These are phyloP conservation scores for Colletotrichum camelliae DNA, from an alignment of 2,329 filamentous ascomycete species.

Conservation along the genomic window DNA sequence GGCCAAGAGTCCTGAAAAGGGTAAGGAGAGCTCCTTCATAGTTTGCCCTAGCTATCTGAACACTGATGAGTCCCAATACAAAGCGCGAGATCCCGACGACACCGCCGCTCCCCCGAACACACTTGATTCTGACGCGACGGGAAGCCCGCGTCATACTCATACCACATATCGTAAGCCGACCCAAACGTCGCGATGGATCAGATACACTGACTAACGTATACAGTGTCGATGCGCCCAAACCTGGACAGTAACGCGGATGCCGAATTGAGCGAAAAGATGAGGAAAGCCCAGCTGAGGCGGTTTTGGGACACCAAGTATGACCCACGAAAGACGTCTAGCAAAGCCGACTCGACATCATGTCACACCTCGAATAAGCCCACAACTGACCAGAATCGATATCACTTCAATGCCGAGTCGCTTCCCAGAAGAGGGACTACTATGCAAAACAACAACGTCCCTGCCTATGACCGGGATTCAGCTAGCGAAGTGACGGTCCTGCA, in stretches of 20 bases:
- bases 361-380: background rate
- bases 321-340: slow-evolving; percentile 4
- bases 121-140: background rate
- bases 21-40: background rate
- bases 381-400: background rate
- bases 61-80: background rate
- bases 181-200: too few species aligned
- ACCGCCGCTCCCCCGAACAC: background rate
- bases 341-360: background rate
- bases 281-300: background rate
- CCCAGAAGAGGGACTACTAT: background rate
- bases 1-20: slow-evolving; percentile 22
- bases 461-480: background rate
- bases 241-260: slow-evolving; percentile 9
- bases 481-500: background rate
- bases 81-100: background rate
- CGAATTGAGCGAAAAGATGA: slow-evolving; percentile 9
- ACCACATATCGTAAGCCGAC: background rate
- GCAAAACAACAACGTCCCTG: background rate
- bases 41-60: background rate
- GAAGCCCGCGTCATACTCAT: background rate
- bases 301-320: background rate
- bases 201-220: background rate
- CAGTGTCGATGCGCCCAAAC: slow-evolving; percentile 15
- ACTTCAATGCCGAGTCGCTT: background rate